Base-by-base conservation (phyloP, 345 rosid species). In the Gynandropsis gynandra region DNA sequence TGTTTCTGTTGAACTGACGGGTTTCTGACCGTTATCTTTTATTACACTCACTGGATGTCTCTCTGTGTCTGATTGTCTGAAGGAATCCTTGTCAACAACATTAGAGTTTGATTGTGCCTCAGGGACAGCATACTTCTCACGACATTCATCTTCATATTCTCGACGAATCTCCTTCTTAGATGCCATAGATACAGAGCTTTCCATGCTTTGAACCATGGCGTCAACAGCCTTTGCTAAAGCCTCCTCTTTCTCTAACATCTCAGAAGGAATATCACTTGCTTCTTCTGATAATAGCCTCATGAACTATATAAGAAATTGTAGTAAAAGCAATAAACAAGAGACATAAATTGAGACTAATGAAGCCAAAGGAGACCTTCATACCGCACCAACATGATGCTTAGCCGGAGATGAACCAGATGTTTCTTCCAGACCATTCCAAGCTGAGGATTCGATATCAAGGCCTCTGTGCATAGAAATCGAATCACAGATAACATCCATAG, bases 381-480 rank as follows among this genome's bases (percentile, higher is more conserved):
- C 98, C 48, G 95, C 82, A 58, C 95, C 95, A 49, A 92, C 62
- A 66, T 87, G 96, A 61, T 82, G 71, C 59, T 75, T 87, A 7
- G 80, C 80, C 6, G 86, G 84, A 72, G 84, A 73, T 56, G 84
- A 70, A 24, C 76, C 83, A 42, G 93, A 84, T 17, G 96, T 82
- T 70, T 92, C 93, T 70, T 92, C 93, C 1, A 92, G 76, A 32
- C 95, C 98, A 50, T 50, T 72, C 98, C 96, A 92, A 16, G 96
- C 98, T 0, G 70, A 42, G 0, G 79, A 62, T 14, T 79, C 84
- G 24, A 92, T 78, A 39, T 76, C 83, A 24, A 92, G 74, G 69
- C 82, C 79, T 47, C 98, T 92, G 59, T 45, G 20, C 21, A 58
- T 3, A 40, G 9, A 18, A 62, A 49, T 21, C 42, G 48, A 61